Conservation (phyloP, 2,329 filamentous ascomycete genomes). For the Teratosphaeria zuluensis region DNA sequence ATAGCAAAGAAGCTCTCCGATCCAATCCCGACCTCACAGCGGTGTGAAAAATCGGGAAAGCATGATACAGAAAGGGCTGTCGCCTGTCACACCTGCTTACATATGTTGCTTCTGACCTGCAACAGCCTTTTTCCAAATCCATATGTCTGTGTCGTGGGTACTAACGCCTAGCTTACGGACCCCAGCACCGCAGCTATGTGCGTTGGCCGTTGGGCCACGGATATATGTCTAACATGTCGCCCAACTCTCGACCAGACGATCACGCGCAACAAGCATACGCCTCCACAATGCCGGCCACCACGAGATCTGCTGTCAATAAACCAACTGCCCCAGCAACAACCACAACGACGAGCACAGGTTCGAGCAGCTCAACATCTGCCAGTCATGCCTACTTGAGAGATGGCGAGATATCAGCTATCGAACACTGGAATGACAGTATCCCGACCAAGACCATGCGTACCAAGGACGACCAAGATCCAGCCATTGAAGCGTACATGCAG, state of each 20-base stretch:
- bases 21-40: neutral
- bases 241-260: neutral
- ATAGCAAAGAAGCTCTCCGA: neutral
- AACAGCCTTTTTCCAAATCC: neutral
- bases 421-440: conserved; percentile 18
- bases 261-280: neutral
- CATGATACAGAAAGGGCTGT: neutral
- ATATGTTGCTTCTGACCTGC: neutral
- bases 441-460: conserved; percentile 12
- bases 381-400: conserved; percentile 13
- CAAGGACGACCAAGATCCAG: conserved; percentile 11
- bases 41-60: neutral
- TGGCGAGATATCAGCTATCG: conserved; percentile 17
- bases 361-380: neutral
- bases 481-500: conserved; percentile 26
- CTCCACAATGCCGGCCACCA: neutral
- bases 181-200: neutral
- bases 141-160: neutral
- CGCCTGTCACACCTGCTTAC: neutral
- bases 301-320: neutral
- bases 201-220: neutral
- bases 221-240: neutral
- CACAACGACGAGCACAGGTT: neutral
- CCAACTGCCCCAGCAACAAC: neutral
- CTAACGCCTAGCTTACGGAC: neutral